Percentiles rank a stretch among this genome's conserved stretches.
Evolutionary conservation across 345 rosid genomes (phyloP).

Genomic region (Brassica carinata): DNA sequence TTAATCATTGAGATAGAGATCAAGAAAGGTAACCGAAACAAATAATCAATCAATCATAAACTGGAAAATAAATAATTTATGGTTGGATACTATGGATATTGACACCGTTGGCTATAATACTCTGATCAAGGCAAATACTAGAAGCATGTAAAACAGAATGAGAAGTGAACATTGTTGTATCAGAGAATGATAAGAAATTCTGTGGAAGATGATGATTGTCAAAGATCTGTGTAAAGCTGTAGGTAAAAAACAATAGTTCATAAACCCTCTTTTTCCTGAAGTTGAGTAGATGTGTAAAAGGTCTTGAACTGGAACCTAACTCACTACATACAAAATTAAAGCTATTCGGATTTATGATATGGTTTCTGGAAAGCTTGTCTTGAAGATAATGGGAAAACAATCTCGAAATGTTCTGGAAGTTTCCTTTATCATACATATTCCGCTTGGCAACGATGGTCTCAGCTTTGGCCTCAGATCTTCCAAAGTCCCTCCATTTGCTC

Average conservation of each 20-base stretch:
- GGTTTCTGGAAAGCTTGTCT: slow-evolving; percentile 50
- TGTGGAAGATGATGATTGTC: slow-evolving; percentile 49
- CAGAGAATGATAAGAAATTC: slow-evolving; percentile 46
- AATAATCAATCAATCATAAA: background rate
- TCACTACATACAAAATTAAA: background rate
- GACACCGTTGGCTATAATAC: slow-evolving; percentile 63
- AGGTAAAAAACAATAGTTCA: slow-evolving; percentile 45
- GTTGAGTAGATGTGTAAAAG: background rate
- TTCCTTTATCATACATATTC: slow-evolving; percentile 65
- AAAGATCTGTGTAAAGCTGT: slow-evolving; percentile 45
- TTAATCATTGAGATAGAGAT: background rate
- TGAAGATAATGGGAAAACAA: slow-evolving; percentile 58
- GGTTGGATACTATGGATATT: background rate
- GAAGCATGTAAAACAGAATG: background rate
- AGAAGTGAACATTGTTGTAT: slow-evolving; percentile 37
- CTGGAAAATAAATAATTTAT: background rate
- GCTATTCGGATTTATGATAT: slow-evolving; percentile 45
- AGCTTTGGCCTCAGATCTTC: slow-evolving; percentile 53
- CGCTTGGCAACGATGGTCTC: slow-evolving; percentile 39
- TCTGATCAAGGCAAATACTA: slow-evolving; percentile 37
- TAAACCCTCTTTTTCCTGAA: background rate
- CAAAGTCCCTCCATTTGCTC: slow-evolving; percentile 64
- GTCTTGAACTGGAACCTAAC: background rate
- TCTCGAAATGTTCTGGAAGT: slow-evolving; percentile 53
- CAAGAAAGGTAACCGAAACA: background rate